These are phyloP conservation scores for Tetracentron sinense DNA, from an alignment of 164 flowering plant species.

Conservation along the genomic window DNA sequence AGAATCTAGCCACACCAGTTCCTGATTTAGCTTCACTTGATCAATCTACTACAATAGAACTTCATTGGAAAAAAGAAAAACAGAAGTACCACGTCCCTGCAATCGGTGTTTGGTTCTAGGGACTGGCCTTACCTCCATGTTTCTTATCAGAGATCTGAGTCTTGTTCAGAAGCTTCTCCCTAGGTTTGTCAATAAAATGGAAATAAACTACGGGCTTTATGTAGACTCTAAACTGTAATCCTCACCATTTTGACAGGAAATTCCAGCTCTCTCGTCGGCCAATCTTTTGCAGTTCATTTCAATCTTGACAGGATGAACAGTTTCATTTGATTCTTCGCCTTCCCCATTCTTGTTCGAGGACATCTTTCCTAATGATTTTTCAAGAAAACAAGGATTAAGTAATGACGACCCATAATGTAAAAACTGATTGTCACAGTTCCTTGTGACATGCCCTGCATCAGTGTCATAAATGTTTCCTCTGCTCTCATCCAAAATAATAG, in stretches of 20 bases:
- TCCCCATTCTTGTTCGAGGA: background rate
- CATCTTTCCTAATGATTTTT: constrained; percentile 7
- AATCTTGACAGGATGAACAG: background rate
- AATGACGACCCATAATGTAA: background rate
- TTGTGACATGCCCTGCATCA: background rate
- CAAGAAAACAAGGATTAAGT: constrained; percentile 3
- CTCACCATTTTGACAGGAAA: background rate
- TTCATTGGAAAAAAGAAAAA: no score
- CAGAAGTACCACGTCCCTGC: no score
- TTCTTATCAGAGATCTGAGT: no score
- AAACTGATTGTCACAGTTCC: background rate
- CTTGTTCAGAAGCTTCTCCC: background rate
- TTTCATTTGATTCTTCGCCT: background rate
- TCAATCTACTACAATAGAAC: no score
- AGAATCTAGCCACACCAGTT: background rate
- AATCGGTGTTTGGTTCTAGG: no score
- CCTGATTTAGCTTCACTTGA: no score
- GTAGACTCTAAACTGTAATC: background rate
- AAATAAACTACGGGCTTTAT: background rate
- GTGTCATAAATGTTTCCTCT: background rate
- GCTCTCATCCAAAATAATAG: background rate
- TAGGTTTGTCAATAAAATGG: background rate
- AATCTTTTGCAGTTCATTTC: background rate
- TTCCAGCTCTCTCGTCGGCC: background rate
- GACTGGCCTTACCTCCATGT: no score